A percentile compares a stretch with the other conserved stretches of the same genome.
phyloP scores from a whole-genome alignment of 2,329 filamentous ascomycete genomes.

The Diaporthe caulivora region DNA sequence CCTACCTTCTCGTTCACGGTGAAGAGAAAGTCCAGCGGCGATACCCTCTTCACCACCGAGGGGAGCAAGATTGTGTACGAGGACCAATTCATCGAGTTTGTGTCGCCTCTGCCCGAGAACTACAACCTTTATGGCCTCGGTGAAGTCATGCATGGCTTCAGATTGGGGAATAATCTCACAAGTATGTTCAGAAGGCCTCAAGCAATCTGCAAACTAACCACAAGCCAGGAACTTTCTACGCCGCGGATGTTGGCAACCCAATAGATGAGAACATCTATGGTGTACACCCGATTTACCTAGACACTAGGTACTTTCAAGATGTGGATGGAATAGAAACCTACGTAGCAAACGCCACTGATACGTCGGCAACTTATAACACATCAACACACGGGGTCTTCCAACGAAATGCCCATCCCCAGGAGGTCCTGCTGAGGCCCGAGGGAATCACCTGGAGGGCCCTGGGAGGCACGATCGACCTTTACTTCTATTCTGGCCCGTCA shows the following conservation, averaged over 20 bases:
- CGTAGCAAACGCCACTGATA: slow-evolving; percentile 65
- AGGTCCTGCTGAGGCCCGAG: slow-evolving; percentile 73
- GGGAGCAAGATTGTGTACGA: slow-evolving; percentile 77
- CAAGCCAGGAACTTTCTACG: slow-evolving; percentile 62
- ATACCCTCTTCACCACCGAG: slow-evolving; percentile 76
- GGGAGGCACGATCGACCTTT: slow-evolving; percentile 83
- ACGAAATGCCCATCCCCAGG: slow-evolving; percentile 82
- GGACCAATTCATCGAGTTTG: slow-evolving; percentile 83
- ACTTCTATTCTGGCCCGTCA: slow-evolving; percentile 81
- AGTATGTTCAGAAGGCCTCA: slow-evolving; percentile 52
- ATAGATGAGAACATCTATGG: slow-evolving; percentile 80
- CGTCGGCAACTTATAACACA: slow-evolving; percentile 69
- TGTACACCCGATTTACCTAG: slow-evolving; percentile 82
- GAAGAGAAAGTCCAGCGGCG: slow-evolving; percentile 68
- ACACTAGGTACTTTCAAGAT: slow-evolving; percentile 79
- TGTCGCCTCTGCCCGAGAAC: slow-evolving; percentile 72
- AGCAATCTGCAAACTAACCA: slow-evolving; percentile 6
- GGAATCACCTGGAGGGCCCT: slow-evolving; percentile 80
- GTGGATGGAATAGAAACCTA: slow-evolving; percentile 63
- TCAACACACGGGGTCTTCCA: slow-evolving; percentile 83
- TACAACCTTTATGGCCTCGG: slow-evolving; percentile 84
- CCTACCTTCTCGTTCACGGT: slow-evolving; percentile 78
- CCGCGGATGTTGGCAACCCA: slow-evolving; percentile 75
- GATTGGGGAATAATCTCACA: slow-evolving; percentile 80
- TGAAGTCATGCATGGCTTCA: slow-evolving; percentile 78